These are phyloP conservation scores for Solanum hybrid DNA, from an alignment of 305 asterid genomes.

Conservation along the genomic window DNA sequence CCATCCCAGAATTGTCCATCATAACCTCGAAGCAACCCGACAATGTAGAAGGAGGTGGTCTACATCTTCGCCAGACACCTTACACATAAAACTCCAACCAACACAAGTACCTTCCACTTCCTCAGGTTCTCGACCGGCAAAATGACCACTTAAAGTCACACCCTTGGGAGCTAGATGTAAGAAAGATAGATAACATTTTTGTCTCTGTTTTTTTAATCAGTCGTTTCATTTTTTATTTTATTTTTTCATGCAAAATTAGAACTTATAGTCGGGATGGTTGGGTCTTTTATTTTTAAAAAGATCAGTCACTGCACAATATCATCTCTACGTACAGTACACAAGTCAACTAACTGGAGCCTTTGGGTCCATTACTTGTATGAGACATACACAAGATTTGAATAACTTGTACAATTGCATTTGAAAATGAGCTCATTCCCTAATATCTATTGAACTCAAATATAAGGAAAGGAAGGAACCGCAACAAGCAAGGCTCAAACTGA, in stretches of 20 bases:
- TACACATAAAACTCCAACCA: neutral
- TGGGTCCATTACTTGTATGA: neutral
- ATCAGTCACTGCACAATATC: neutral
- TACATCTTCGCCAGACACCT: neutral
- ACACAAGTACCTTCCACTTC: neutral
- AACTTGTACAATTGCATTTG: neutral
- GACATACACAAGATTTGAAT: neutral
- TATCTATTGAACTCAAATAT: neutral
- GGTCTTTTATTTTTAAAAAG: too few species aligned
- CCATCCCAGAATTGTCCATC: neutral
- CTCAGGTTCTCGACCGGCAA: neutral
- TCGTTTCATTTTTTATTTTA: neutral
- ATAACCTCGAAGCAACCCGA: neutral
- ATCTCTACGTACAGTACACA: neutral
- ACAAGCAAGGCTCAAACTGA: neutral
- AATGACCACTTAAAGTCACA: neutral
- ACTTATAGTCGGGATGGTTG: neutral
- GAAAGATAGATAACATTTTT: neutral
- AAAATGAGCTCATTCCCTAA: neutral
- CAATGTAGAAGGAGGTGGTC: neutral
- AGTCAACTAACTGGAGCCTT: neutral
- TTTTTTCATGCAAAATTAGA: neutral
- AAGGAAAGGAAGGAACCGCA: neutral
- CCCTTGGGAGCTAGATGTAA: neutral
- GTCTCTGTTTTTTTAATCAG: too few species aligned